Base-by-base conservation (phyloP, 2,329 filamentous ascomycete species). In the Sclerotinia subarctica region DNA sequence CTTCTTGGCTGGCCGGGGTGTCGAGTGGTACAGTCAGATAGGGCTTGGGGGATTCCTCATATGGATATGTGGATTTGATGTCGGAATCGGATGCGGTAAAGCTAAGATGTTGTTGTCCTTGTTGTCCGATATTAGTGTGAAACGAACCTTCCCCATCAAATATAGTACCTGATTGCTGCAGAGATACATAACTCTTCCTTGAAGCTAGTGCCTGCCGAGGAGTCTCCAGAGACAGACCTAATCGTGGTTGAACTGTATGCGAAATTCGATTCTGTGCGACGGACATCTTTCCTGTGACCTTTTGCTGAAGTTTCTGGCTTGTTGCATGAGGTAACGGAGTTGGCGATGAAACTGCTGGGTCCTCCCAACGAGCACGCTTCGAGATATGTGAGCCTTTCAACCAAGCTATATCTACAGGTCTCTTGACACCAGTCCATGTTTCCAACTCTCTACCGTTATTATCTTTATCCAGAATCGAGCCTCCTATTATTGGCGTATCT, bases 291-390 rank as follows among this genome's bases (percentile, higher is more conserved):
- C 24, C 38, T 47, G 46, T 46, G 44, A 29, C 19, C 32, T 52
- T 46, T 17, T 24, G 29, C 24, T 44, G 56, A 10, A n/a, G 7
- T 29, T 53, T 67, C 19, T 52, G 24, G 44, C 21, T 35, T 21
- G 26, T n/a, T 44, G 15, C 26, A 42, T 42, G 32, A 67, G 46
- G 54, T 21, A 71, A 49, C 13, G 76, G 76, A 17, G 75, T 77
- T 19, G 76, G 76, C n/a, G 76, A 73, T 13, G 72, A 68, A 17
- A 69, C 52, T 32, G 70, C 67, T 47, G 72, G 70, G 17, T 66
- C 67, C 51, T 75, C 74, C 74, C 74, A 76, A 38, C 73, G 71
- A 69, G 75, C 69, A 24, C 74, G 71, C 69, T 77, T 77, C 3
- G 72, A 74, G 42, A 73, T 66, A 64, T 75, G 72, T 6, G 75